Evolutionary conservation across 345 rosid genomes (phyloP), one percentile per base, ranked within the genome.

Genomic region (Xanthoceras sorbifolium): DNA sequence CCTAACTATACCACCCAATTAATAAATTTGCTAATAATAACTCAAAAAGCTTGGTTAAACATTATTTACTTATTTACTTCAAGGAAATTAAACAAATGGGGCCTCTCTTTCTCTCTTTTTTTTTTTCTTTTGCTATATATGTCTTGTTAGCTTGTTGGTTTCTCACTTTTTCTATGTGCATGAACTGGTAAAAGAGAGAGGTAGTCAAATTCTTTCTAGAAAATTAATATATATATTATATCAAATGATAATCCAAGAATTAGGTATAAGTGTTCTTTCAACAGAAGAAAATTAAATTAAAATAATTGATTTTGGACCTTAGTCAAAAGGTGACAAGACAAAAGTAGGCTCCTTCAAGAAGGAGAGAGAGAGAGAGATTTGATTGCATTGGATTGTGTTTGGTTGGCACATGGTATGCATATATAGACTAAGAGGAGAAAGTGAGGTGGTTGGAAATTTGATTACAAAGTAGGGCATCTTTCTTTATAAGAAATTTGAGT

Each of bases 381-480:
- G 57, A 64, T 74, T 60, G 18, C 44, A 77, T 55, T 73, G 73
- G 64, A 71, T 64, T 69, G 57, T 70, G 79, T 64, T 65, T 71
- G 77, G 60, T 75, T n/a, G 48, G 71, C 82, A 75, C 82, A 75
- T 78, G 81, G 74, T 9, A 36, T 78, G 81, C 71, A 17, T 50
- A 17, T 46, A 12, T 20, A 69, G 40, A 74, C 57, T 29, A 61
- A 61, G 26, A 48, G 71, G 17, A 76, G 71, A 73, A 69, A 67
- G 44, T 31, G 59, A 40, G 6, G 71, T 31, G 36, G 72, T 42
- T 67, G 20, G 66, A 50, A 31, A 38, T 52, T 40, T 55, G 64
- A 60, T 25, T 5, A 22, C 64, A 60, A 40, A 73, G 28, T 61
- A 9, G 68, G 76, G 57, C 44, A 61, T 18, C 26, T 34, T 72